A percentile compares a stretch with the other conserved stretches of the same genome.
Evolutionary conservation across 805 yeast genomes (phyloP).

Genomic region (Torulaspora franciscae): DNA sequence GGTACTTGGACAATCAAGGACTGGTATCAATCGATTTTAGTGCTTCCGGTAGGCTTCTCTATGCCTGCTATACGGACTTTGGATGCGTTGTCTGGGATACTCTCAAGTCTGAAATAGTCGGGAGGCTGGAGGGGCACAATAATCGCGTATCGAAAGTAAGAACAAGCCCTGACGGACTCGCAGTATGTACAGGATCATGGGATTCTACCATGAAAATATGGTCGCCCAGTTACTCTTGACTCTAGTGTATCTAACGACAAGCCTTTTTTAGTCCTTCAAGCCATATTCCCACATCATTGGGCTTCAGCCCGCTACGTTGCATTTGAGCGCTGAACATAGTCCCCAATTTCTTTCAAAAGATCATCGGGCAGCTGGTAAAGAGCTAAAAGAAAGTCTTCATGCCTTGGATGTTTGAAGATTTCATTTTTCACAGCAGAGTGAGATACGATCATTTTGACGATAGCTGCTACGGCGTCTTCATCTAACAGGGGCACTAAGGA

Average conservation of each 20-base stretch:
- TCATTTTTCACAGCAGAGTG: conserved; percentile 26
- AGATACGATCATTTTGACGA: conserved; percentile 23
- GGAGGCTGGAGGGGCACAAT: conserved; percentile 59
- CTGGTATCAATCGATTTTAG: conserved; percentile 70
- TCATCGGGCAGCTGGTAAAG: conserved; percentile 29
- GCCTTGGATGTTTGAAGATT: conserved; percentile 19
- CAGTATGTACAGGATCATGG: conserved; percentile 76
- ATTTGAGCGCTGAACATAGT: conserved; percentile 1
- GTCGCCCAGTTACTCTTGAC: conserved; percentile 39
- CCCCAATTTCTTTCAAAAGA: conserved; percentile 15
- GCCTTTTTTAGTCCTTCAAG: background rate
- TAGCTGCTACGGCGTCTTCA: conserved; percentile 26
- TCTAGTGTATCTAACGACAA: background rate
- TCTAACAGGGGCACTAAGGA: conserved; percentile 17
- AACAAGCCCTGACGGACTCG: conserved; percentile 69
- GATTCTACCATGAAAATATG: conserved; percentile 68
- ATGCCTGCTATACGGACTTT: conserved; percentile 68
- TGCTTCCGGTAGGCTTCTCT: conserved; percentile 66
- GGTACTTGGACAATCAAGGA: conserved; percentile 55
- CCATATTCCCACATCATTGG: background rate
- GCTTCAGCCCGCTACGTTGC: background rate
- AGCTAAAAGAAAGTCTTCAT: conserved; percentile 22
- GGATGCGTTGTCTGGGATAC: conserved; percentile 78
- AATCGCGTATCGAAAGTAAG: conserved; percentile 59
- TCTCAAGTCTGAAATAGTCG: conserved; percentile 58